Conservation (phyloP, 345 rosid genomes). For the Eucalyptus cloeziana region DNA sequence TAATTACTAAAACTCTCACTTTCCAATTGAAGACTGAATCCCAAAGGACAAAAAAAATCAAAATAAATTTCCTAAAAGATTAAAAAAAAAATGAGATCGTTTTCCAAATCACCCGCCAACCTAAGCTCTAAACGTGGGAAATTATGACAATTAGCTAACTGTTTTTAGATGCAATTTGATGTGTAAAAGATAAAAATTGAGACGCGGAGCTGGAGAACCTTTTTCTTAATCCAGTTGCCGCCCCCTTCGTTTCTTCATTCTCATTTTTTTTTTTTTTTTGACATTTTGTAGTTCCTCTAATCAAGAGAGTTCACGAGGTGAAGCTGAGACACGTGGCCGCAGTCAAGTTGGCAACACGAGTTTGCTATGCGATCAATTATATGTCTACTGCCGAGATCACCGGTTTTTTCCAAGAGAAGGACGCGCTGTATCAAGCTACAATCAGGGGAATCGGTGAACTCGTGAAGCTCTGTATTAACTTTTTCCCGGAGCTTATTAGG, state of each 20-base stretch:
- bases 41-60: not conserved
- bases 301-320: no score
- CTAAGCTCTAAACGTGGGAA: not conserved
- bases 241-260: no score
- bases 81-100: not conserved
- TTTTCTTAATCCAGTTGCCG: not conserved
- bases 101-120: not conserved
- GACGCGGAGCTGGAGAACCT: not conserved
- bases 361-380: no score
- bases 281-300: not conserved
- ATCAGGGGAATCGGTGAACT: not conserved
- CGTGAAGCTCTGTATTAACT: not conserved
- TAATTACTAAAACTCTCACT: fast-evolving
- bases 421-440: not conserved
- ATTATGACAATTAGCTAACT: no score
- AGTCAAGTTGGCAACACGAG: no score
- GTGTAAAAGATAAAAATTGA: no score
- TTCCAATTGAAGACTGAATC: no score
- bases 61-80: no score
- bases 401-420: fast-evolving
- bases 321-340: fast-evolving
- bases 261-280: no score
- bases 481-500: no score
- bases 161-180: not conserved
- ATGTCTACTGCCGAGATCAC: no score